Base-by-base conservation (phyloP, 140 eudicot species). In the Cichorium intybus region DNA sequence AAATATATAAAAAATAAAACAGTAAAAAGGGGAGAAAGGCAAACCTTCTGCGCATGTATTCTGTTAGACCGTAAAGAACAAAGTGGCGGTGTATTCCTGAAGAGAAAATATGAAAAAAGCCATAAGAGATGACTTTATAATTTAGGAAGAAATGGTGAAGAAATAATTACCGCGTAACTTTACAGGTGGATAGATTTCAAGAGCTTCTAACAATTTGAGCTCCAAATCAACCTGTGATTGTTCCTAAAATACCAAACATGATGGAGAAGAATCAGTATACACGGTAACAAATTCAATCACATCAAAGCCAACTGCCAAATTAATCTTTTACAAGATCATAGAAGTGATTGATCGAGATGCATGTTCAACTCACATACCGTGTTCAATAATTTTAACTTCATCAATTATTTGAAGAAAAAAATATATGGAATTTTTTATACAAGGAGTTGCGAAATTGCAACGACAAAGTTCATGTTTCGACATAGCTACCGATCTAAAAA, bases 81-180 rank as follows among this genome's bases (percentile, higher is more conserved):
- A 93, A 88, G 71, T 88, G 97, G 29, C 99, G 93, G 70, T 93
- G 99, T 47, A 84, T 64, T 17, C 97, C 97, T 88, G 87, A n/a
- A 29, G 60, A 63, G 56, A 62, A 57, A 20, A 18, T 1, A 4
- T n/a, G 3, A 17, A 29, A 7, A 50, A 50, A 17, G 22, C 39
- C n/a, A 22, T 48, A 22, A 60, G 33, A 14, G n/a, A 60, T 21
- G 31, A 37, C 53, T 60, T n/a, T n/a, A n/a, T n/a, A n/a, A n/a
- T n/a, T n/a, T n/a, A n/a, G n/a, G n/a, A n/a, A n/a, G n/a, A n/a
- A n/a, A n/a, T n/a, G n/a, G n/a, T 12, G 8, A 37, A 50, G 48
- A 33, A 5, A 43, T 34, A 39, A 70, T 63, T 79, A 69, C 97
- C 97, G 66, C 73, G 71, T 56, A 93, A 86, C 72, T 88, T 88